Evolutionary conservation across 768 basidiomycete species (phyloP).

Genomic region (Lyophyllum shimeji): DNA sequence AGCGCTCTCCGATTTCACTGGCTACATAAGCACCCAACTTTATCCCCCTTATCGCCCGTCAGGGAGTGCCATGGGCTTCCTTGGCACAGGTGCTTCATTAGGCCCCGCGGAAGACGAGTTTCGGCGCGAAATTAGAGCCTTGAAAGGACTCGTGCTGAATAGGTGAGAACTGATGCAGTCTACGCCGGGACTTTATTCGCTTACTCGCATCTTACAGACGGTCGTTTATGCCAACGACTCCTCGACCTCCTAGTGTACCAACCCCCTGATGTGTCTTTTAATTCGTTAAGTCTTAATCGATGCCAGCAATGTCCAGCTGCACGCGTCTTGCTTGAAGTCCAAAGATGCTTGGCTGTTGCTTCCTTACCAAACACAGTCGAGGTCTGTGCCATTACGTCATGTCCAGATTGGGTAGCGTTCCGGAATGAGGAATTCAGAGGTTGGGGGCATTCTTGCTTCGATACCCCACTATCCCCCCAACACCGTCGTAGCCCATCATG

Average conservation of each 20-base stretch:
- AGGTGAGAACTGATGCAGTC: slow-evolving; percentile 39
- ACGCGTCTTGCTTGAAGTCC: too few relatives aligned
- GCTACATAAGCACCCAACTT: slow-evolving; percentile 75
- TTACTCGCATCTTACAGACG: slow-evolving; percentile 25
- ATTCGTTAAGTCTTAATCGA: too few relatives aligned
- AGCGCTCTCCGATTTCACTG: slow-evolving; percentile 69
- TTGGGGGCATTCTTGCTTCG: slow-evolving; percentile 10
- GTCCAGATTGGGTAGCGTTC: slow-evolving; percentile 4
- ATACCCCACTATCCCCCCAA: slow-evolving; percentile 19
- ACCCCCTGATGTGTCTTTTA: background rate
- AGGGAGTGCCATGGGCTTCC: slow-evolving; percentile 24
- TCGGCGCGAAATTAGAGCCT: slow-evolving; percentile 68
- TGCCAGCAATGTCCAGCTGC: too few relatives aligned
- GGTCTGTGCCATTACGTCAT: slow-evolving; percentile 21
- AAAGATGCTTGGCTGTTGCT: background rate
- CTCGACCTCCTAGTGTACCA: slow-evolving; percentile 17
- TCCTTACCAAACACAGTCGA: background rate
- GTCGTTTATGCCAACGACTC: slow-evolving; percentile 37
- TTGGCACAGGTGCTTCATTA: slow-evolving; percentile 21
- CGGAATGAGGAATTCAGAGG: background rate
- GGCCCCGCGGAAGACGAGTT: slow-evolving; percentile 65
- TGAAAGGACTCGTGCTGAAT: slow-evolving; percentile 80
- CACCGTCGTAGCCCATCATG: slow-evolving; percentile 26
- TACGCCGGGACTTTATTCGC: background rate
- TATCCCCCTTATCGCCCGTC: slow-evolving; percentile 50